Conservation (phyloP, 129 eudicot genomes). For the Solidago caesia region DNA sequence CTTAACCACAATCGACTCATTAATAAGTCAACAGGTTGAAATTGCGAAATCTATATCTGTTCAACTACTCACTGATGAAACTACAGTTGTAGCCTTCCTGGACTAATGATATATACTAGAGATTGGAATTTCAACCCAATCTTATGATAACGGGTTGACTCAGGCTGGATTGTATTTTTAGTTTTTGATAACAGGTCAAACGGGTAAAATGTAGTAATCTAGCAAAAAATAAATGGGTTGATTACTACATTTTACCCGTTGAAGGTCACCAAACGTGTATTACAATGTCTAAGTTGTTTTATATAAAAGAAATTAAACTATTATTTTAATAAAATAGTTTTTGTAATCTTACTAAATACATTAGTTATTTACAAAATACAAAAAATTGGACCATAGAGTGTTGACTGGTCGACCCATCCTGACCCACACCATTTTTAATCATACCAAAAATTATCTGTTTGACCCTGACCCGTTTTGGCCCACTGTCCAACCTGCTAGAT, state of each 20-base stretch:
- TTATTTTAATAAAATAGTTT: neutral
- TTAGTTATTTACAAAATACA: neutral
- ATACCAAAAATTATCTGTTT: neutral
- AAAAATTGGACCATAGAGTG: neutral
- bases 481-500: neutral
- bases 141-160: neutral
- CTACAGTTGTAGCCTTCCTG: conserved; percentile 1
- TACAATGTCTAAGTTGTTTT: neutral
- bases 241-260: too few species aligned
- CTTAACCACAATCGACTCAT: neutral
- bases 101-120: neutral
- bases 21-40: neutral
- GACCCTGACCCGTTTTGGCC: neutral
- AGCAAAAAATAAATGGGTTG: neutral
- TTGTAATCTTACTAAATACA: too few species aligned
- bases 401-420: neutral
- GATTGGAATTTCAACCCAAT: neutral
- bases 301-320: neutral
- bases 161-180: neutral
- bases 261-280: neutral
- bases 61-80: neutral
- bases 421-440: too few species aligned
- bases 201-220: neutral
- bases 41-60: conserved; percentile 5
- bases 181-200: neutral